Base-by-base conservation (phyloP, 1,284 basidiomycete genomes). In the Heterobasidion parviporum region DNA sequence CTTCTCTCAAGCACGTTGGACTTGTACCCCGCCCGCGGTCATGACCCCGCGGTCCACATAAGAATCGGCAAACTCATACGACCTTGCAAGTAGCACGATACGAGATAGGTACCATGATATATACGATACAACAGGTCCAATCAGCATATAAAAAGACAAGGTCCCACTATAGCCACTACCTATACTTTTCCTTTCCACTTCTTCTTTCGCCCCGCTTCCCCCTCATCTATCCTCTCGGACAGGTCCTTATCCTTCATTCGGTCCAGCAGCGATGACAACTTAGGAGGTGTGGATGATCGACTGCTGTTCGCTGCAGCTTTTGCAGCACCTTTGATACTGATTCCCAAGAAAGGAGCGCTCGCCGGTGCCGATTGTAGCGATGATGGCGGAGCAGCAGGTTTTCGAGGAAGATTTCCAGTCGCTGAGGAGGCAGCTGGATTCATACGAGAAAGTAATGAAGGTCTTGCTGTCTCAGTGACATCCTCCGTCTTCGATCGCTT, bases 301-400 rank as follows among this genome's bases (percentile, higher is more conserved):
- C 9, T 58, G 54, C 10, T 56, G n/a, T 53, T 58, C 49, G 36
- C 45, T 12, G 52, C 59, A 16, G 65, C 64, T 51, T 59, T 69
- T 43, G 81, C 82, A 20, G 82, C 82, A 46, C 83, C 83, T 62
- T 63, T 65, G 57, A 63, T 64, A 48, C 58, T 63, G 14, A 58
- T 56, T 16, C 64, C 62, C 12, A 54, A 47, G 15, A 46, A 16
- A 16, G 53, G 14, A 9, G 52, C 20, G 45, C 35, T n/a, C 36
- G 6, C 38, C 12, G 41, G 36, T 7, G 36, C n/a, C 38, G 12
- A 14, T 43, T 41, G 54, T 18, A 18, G 57, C 53, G 60, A 36
- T 53, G 54, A n/a, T 7, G 0, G 18, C 53, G 61, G 50, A 49
- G 26, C 10, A 20, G 7, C 33, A 15, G 47, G 47, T 49, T 15